These are phyloP conservation scores for Ogataea hybrid DNA, from an alignment of 1,139 yeast genomes.

Conservation along the genomic window DNA sequence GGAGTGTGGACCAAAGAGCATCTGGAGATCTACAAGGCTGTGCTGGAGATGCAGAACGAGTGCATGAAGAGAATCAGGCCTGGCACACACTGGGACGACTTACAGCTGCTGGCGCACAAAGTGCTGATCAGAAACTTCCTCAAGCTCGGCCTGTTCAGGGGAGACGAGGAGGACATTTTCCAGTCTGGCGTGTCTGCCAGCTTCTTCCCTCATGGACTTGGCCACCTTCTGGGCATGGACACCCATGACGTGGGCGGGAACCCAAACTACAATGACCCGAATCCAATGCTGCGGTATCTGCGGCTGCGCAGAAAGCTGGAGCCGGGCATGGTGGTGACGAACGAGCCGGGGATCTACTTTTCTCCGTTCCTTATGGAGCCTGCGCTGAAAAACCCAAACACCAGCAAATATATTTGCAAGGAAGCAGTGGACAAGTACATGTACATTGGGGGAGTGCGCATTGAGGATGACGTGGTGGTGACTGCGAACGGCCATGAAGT, in stretches of 20 bases:
- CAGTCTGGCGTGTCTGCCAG: conserved; percentile 68
- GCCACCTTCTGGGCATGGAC: conserved; percentile 91
- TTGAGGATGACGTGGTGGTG: conserved; percentile 87
- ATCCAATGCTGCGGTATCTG: conserved; percentile 70
- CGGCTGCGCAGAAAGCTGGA: conserved; percentile 74
- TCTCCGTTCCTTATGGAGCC: conserved; percentile 76
- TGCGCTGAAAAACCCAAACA: conserved; percentile 54
- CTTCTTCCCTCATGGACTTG: conserved; percentile 94
- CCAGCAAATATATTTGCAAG: conserved; percentile 59
- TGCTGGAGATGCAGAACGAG: conserved; percentile 73
- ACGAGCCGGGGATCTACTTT: conserved; percentile 94
- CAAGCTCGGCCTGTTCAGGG: conserved; percentile 74
- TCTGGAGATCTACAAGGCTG: conserved; percentile 77
- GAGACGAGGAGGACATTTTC: conserved; percentile 64
- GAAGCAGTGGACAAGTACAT: conserved; percentile 72
- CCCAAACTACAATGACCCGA: conserved; percentile 80
- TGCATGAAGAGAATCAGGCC: conserved; percentile 74
- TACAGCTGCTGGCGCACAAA: conserved; percentile 77
- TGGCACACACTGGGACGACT: conserved; percentile 84
- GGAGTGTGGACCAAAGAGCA: conserved; percentile 92
- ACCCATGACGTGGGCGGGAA: conserved; percentile 94
- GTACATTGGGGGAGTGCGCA: conserved; percentile 93
- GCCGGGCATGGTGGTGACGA: conserved; percentile 84
- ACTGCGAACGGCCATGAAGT: conserved; percentile 77
- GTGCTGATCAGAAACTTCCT: conserved; percentile 71